These are phyloP conservation scores for Ilyonectria sp. DNA, from an alignment of 2,329 filamentous ascomycete genomes.

Conservation along the genomic window DNA sequence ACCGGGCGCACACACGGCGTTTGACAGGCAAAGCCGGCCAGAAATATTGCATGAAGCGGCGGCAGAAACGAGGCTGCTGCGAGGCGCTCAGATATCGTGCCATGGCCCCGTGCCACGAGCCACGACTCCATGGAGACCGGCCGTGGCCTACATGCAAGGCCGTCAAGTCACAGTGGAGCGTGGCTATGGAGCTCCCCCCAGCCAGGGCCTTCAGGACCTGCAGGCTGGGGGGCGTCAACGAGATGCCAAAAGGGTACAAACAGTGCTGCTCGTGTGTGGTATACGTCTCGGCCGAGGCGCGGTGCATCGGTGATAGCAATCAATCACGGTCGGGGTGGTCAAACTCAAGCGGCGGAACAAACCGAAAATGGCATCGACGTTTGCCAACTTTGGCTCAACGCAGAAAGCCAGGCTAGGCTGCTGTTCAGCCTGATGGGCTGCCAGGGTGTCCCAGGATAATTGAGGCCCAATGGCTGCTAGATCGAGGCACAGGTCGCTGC, in stretches of 20 bases:
- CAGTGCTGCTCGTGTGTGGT: background rate
- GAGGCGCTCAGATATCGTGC: constrained; percentile 33
- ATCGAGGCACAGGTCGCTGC: constrained; percentile 19
- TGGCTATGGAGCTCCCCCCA: constrained; percentile 20
- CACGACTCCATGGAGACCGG: constrained; percentile 31
- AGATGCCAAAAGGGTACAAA: constrained; percentile 25
- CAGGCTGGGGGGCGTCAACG: constrained; percentile 16
- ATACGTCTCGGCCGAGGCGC: constrained; percentile 25
- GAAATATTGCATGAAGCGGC: constrained; percentile 27
- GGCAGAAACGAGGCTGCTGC: constrained; percentile 29
- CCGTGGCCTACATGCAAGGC: constrained; percentile 23
- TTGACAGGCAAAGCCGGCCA: constrained; percentile 15
- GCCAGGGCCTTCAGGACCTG: constrained; percentile 17
- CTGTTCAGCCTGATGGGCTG: constrained; percentile 28
- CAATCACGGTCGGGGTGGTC: constrained; percentile 5
- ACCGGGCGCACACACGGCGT: constrained; percentile 14
- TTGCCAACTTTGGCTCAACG: constrained; percentile 24
- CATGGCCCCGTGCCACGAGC: constrained; percentile 34
- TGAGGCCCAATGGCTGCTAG: constrained; percentile 32
- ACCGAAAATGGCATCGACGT: constrained; percentile 18
- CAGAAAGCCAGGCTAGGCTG: constrained; percentile 29
- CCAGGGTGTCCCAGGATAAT: constrained; percentile 24
- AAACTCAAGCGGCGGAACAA: constrained; percentile 10
- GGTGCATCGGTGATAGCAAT: constrained; percentile 10
- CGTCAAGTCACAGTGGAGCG: constrained; percentile 34